Evolutionary conservation across 2,329 filamentous ascomycete genomes (phyloP).

Genomic region (Pseudocercospora fijiensis): DNA sequence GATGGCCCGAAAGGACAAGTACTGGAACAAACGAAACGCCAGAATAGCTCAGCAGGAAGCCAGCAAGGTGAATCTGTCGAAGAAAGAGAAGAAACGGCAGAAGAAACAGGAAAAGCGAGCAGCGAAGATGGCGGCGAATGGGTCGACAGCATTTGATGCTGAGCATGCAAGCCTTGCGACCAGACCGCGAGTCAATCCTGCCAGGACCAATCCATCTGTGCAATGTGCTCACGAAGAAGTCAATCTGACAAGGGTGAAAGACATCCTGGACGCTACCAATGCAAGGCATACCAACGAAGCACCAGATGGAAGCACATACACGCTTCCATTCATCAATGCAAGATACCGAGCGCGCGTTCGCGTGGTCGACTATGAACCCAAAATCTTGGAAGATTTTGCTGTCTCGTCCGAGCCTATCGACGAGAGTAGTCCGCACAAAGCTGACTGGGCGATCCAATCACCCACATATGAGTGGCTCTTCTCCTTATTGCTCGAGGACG

Average conservation of each 20-base stretch:
- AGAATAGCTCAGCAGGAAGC: slow-evolving; percentile 11
- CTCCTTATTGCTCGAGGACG: slow-evolving; percentile 73
- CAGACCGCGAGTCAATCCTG: background rate
- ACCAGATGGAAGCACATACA: slow-evolving; percentile 26
- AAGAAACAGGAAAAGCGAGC: slow-evolving; percentile 39
- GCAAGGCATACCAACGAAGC: slow-evolving; percentile 49
- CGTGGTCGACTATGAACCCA: slow-evolving; percentile 79
- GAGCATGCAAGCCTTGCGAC: background rate
- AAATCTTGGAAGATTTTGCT: slow-evolving; percentile 69
- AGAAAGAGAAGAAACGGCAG: slow-evolving; percentile 38
- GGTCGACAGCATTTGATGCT: background rate
- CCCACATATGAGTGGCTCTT: slow-evolving; percentile 80
- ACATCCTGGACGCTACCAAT: slow-evolving; percentile 51
- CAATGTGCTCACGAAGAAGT: slow-evolving; percentile 48
- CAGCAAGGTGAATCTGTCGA: slow-evolving; percentile 21
- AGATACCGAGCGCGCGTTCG: slow-evolving; percentile 69
- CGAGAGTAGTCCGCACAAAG: slow-evolving; percentile 19
- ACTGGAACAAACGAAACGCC: slow-evolving; percentile 46
- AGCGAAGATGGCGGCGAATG: background rate
- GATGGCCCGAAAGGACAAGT: slow-evolving; percentile 63
- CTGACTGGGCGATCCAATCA: slow-evolving; percentile 39
- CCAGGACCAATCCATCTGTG: slow-evolving; percentile 30
- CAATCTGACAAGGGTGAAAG: slow-evolving; percentile 42
- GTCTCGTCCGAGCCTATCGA: slow-evolving; percentile 22
- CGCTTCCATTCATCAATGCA: slow-evolving; percentile 52